These are phyloP conservation scores for Colletotrichum karsti DNA, from an alignment of 2,329 filamentous ascomycete genomes.

Conservation along the genomic window DNA sequence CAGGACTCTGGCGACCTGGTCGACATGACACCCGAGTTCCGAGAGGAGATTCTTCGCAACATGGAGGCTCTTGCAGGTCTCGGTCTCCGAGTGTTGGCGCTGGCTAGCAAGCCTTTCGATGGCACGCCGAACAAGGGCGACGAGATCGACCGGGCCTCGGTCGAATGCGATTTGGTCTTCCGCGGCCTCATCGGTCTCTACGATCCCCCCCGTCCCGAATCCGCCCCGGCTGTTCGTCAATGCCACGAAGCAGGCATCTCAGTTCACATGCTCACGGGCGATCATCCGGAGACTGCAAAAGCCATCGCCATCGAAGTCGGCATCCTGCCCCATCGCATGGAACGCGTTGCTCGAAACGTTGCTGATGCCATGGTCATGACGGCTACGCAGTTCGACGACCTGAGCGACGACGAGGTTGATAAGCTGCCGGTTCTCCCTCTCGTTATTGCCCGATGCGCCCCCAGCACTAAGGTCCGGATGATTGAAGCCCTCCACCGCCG, in stretches of 20 bases:
- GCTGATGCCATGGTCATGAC: slow-evolving; percentile 66
- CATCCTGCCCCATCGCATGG: slow-evolving; percentile 58
- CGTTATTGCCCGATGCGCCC: slow-evolving; percentile 71
- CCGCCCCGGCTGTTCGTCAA: slow-evolving; percentile 59
- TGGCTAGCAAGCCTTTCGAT: slow-evolving; percentile 59
- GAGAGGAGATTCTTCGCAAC: slow-evolving; percentile 65
- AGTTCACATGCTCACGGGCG: slow-evolving; percentile 70
- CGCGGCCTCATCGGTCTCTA: slow-evolving; percentile 38
- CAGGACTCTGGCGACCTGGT: slow-evolving; percentile 38
- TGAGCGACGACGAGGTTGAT: slow-evolving; percentile 68
- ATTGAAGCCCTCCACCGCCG: slow-evolving; percentile 74
- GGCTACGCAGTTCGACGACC: slow-evolving; percentile 66
- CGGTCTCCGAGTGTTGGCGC: slow-evolving; percentile 73
- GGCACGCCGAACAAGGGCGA: not conserved
- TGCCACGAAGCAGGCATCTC: slow-evolving; percentile 65
- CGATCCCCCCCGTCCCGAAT: slow-evolving; percentile 71
- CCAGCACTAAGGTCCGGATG: slow-evolving; percentile 70
- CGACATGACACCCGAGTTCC: slow-evolving; percentile 57
- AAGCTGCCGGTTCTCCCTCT: slow-evolving; percentile 65
- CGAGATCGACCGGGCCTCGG: not conserved
- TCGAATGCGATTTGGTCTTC: slow-evolving; percentile 24
- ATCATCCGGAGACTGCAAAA: slow-evolving; percentile 65
- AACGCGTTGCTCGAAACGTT: slow-evolving; percentile 55
- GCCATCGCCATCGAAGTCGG: slow-evolving; percentile 68
- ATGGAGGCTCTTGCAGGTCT: slow-evolving; percentile 71